Evolutionary conservation across 805 yeast genomes (phyloP).

Genomic region (Teunomyces funiuensis): DNA sequence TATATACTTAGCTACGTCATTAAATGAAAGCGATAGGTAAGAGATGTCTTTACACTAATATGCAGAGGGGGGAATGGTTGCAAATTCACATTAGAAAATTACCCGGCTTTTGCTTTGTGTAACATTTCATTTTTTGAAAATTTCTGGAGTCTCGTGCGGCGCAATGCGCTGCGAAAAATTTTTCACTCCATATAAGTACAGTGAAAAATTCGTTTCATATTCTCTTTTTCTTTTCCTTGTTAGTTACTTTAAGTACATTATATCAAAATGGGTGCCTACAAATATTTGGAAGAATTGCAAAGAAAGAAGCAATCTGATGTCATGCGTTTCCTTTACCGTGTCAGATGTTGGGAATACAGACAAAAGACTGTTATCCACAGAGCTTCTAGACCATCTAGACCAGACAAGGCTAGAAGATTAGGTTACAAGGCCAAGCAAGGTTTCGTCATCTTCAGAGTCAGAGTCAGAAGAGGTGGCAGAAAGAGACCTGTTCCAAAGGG

Average conservation of each 20-base stretch:
- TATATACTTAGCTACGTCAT: too few relatives aligned
- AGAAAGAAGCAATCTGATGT: constrained; percentile 99
- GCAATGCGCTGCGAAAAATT: neutral
- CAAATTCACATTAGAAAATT: neutral
- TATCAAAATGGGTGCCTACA: constrained; percentile 96
- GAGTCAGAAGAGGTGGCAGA: constrained; percentile 99
- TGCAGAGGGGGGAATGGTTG: neutral
- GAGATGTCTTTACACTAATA: too few relatives aligned
- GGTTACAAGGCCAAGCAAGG: constrained; percentile 99
- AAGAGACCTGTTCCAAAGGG: constrained; percentile 99
- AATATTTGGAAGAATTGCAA: constrained; percentile 97
- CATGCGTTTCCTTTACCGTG: constrained; percentile 96
- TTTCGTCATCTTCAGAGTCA: constrained; percentile 95
- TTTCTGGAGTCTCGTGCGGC: constrained; percentile 4
- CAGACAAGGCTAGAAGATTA: constrained; percentile 99
- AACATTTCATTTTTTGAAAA: neutral
- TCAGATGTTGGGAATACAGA: constrained; percentile 99
- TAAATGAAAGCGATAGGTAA: too few relatives aligned
- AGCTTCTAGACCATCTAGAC: constrained; percentile 97
- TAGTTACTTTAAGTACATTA: constrained; percentile 11
- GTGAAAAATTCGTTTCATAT: constrained; percentile 1
- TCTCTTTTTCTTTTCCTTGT: constrained; percentile 10
- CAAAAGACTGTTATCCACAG: constrained; percentile 98
- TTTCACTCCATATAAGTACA: constrained; percentile 1
- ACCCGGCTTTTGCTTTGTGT: neutral